phyloP scores from a whole-genome alignment of 164 flowering plant genomes.

The Berberis thunbergii region DNA sequence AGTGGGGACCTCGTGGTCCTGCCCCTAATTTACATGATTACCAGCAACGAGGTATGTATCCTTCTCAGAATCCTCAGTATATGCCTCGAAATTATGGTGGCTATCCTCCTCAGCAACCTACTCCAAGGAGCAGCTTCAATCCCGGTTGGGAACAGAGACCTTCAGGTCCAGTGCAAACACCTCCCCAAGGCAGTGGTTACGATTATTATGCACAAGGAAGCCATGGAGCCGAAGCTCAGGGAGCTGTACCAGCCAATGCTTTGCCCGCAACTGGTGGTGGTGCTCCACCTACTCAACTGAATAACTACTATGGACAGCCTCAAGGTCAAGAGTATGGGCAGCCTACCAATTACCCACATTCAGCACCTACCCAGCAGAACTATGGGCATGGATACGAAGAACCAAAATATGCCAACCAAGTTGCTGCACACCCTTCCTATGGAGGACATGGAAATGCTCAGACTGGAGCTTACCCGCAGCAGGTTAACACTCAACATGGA shows the following conservation, averaged over 20 bases:
- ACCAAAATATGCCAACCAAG: constrained; percentile 46
- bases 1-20: constrained; percentile 77
- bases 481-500: constrained; percentile 29
- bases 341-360: constrained; percentile 42
- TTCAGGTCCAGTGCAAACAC: constrained; percentile 26
- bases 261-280: constrained; percentile 24
- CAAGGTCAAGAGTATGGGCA: constrained; percentile 53
- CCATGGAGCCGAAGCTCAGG: constrained; percentile 22
- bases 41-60: constrained; percentile 62
- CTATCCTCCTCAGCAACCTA: constrained; percentile 53
- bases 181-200: constrained; percentile 44
- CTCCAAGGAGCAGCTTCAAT: constrained; percentile 50
- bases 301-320: constrained; percentile 68
- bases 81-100: constrained; percentile 47
- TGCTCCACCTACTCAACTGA: constrained; percentile 38
- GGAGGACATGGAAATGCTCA: constrained; percentile 51
- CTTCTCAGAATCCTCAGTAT: constrained; percentile 54
- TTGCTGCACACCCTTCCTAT: constrained; percentile 39
- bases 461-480: constrained; percentile 34
- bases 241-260: constrained; percentile 19
- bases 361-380: constrained; percentile 45
- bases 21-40: constrained; percentile 50
- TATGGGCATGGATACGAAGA: constrained; percentile 68
- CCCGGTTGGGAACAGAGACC: constrained; percentile 82
- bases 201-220: constrained; percentile 50